Evolutionary conservation across 2,329 filamentous ascomycete genomes (phyloP).

Genomic region (Claviceps sp.): DNA sequence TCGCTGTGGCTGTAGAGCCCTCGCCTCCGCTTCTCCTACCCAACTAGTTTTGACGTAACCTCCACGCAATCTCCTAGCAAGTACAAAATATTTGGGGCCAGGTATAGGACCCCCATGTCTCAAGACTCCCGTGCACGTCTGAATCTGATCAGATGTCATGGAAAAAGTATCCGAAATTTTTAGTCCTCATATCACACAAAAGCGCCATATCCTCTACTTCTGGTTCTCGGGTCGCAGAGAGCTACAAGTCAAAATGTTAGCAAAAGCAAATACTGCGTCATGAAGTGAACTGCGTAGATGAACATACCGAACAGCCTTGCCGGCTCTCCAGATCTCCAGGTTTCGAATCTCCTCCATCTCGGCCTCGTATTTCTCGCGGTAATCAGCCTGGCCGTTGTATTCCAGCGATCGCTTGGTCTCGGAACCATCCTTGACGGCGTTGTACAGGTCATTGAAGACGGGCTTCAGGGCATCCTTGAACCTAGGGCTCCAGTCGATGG

Average conservation of each 20-base stretch:
- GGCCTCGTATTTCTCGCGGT: slow-evolving; percentile 92
- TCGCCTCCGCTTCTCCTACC: not conserved
- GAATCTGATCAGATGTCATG: not conserved
- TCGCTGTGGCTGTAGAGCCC: not conserved
- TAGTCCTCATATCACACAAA: not conserved
- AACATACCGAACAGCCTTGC: slow-evolving; percentile 82
- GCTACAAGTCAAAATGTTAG: slow-evolving; percentile 22
- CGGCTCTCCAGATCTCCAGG: slow-evolving; percentile 97
- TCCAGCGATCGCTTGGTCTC: slow-evolving; percentile 96
- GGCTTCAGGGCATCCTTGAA: slow-evolving; percentile 99
- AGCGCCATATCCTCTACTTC: slow-evolving; percentile 37
- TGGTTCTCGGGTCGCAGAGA: slow-evolving; percentile 78
- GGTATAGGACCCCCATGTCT: not conserved
- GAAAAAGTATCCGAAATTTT: not conserved
- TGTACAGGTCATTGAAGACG: slow-evolving; percentile 95
- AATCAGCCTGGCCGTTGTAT: slow-evolving; percentile 92
- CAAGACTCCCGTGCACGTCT: slow-evolving; percentile 3
- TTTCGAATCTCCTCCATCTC: slow-evolving; percentile 98
- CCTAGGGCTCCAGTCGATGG: slow-evolving; percentile 93
- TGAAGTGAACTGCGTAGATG: not conserved
- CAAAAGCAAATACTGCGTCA: not conserved
- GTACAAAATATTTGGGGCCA: not conserved
- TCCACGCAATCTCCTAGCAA: not conserved
- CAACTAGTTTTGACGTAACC: not conserved
- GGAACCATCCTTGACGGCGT: slow-evolving; percentile 76